Evolutionary conservation across 768 basidiomycete species (phyloP), one percentile per base, ranked within the genome.

Genomic region (Lentinula boryana): DNA sequence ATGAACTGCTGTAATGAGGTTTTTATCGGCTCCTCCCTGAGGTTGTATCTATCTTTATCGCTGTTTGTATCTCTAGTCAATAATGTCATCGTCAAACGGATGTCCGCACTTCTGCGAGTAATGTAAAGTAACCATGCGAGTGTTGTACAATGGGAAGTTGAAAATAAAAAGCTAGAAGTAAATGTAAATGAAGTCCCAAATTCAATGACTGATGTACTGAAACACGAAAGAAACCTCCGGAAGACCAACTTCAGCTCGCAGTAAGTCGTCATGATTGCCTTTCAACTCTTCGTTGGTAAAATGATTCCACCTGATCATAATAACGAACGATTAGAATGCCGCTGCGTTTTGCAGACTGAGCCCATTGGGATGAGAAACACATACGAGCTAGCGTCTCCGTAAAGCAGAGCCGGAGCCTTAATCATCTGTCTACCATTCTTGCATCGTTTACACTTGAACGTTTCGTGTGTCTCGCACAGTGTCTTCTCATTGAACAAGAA

Each of bases 311-410:
- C 95, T 97, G 68, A 32, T 52, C 44, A 27, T 10, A 48, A 52
- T 33, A 55, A 21, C 32, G 49, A 54, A 40, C 18, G 33, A 35
- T 49, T 27, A 50, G 56, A 21, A 35, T 27, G 15, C 5, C 8
- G 5, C 6, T 43, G 6, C 41, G 15, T 4, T 18, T 18, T 10
- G 46, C 46, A 23, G 9, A 44, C n/a, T 15, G 5, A 44, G 27
- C 7, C 16, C 43, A 35, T 1, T 18, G 27, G 9, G 31, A 53
- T 40, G 31, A 27, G 27, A 27, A 61, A 44, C 13, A 56, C 95
- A 63, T 81, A 95, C 93, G 95, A 91, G 89, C 93, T 95, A 2
- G 92, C 94, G 71, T 99, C 97, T 15, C 97, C 97, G 65, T 98
- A 98, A 15, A 99, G 71, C 67, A 98, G 71, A 0, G 93, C 95